Evolutionary conservation across 345 rosid species (phyloP), one percentile per base, ranked within the genome.

Genomic region (Gossypium bickii): DNA sequence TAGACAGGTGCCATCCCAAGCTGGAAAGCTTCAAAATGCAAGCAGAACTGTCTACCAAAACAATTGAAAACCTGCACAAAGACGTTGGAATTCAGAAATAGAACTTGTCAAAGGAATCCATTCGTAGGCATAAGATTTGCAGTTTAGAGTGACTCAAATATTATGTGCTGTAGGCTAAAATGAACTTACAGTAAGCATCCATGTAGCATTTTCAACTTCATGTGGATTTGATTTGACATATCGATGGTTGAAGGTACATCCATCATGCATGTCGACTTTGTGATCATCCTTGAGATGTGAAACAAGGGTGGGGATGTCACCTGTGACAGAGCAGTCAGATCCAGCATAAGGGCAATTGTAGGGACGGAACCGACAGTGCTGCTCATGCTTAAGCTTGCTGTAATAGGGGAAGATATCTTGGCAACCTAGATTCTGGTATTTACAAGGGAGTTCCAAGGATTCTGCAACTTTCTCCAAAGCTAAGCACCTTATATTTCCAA

Each of bases 181-280:
- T 3, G 2, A 74, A 81, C 90, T 85, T 83, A 91, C 95, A 0
- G 97, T 89, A 16, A 90, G 83, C 97, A 91, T 89, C 95, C 90
- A 87, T 22, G 92, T 91, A 70, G 91, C 90, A 69, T 93, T 93
- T 80, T 93, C 97, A 49, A 90, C 90, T 76, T 93, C 95, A 44
- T 87, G 87, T 12, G 92, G 93, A 78, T 93, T 87, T 34, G 91
- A 84, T 77, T 93, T 92, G 68, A 93, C 98, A 77, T 93, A 93
- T 66, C 88, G 87, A 56, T 91, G 94, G 78, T 87, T 89, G 79
- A 93, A 93, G 67, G 91, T 81, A 77, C 89, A 83, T 17, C 98
- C 97, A 76, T 88, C 85, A 77, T 88, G 89, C 93, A 90, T 90
- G 79, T 91, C 93, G 9, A 93, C 92, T 78, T 87, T 86, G 84